Base-by-base conservation (phyloP, 2,329 filamentous ascomycete species). In the Camptophora hylomeconis region DNA sequence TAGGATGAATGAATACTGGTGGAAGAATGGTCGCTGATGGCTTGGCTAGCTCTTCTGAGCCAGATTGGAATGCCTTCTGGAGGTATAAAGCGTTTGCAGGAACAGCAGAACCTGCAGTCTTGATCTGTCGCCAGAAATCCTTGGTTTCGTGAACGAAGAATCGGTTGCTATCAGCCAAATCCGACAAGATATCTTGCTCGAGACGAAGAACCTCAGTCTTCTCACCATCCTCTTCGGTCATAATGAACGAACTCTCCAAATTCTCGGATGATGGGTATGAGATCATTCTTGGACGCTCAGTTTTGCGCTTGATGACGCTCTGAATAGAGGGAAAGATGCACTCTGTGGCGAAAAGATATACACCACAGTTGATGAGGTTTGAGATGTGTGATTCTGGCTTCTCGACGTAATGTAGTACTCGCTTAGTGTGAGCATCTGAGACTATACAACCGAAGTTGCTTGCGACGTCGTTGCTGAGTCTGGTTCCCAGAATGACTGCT, bases 81-180 rank as follows among this genome's bases (percentile, higher is more conserved):
- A 98, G 73, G 60, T 98, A 98, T 18, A 98, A 71, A 9, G 89
- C 89, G 50, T 95, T 95, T 39, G 89, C 89, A 10, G 89, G 89
- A 16, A 98, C 84, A 27, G 89, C 89, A 5, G 87, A 95, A 36
- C 89, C 89, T 36, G 89, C 89, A 2, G 89, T 94, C 72, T 98
- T 98, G 71, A 98, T 95, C 67, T 98, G 89, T 46, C 89, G 83
- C 89, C 89, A 98, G 59, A 98, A 98, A 56, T 95, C 89, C 63
- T 92, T 92, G 42, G 87, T 95, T 65, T 98, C 89, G 56, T 93
- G 80, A 17, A 95, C 89, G 59, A 84, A 95, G 66, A 98, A 98
- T 56, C 89, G 82, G 61, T 92, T 89, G 70, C 74, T 93, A 59
- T 95, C 89, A 37, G 89, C 87, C 49, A 95, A 75, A 50, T 95